phyloP scores from a whole-genome alignment of 768 basidiomycete genomes.

The Galerina sulciceps region DNA sequence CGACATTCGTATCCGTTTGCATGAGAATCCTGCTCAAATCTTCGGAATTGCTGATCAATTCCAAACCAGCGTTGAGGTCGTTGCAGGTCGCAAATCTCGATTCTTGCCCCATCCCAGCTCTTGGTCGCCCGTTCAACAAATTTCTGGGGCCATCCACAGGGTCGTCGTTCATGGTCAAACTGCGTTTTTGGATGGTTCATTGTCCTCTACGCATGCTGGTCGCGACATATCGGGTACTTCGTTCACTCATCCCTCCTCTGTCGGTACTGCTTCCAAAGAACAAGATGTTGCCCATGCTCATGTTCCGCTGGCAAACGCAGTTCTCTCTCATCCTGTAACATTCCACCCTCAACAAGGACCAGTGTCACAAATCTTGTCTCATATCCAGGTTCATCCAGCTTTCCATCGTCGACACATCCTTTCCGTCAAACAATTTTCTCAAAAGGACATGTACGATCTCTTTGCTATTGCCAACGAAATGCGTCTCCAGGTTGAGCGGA shows the following conservation, averaged over 20 bases:
- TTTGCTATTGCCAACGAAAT: constrained; percentile 97
- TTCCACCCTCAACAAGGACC: constrained; percentile 34
- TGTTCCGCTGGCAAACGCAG: constrained; percentile 28
- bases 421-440: constrained; percentile 90
- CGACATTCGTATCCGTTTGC: constrained; percentile 79
- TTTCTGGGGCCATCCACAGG: constrained; percentile 78
- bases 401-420: constrained; percentile 95
- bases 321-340: constrained; percentile 23
- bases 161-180: constrained; percentile 92
- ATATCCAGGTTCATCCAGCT: constrained; percentile 71
- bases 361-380: constrained; percentile 45
- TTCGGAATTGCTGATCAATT: constrained; percentile 88
- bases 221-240: constrained; percentile 73
- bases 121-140: constrained; percentile 87
- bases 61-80: constrained; percentile 91
- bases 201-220: constrained; percentile 63
- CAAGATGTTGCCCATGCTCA: constrained; percentile 22
- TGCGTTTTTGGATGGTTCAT: constrained; percentile 82
- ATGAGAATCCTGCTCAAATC: constrained; percentile 92
- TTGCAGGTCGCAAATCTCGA: constrained; percentile 73
- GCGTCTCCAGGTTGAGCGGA: constrained; percentile 93
- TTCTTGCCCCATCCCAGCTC: constrained; percentile 52
- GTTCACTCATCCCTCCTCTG: constrained; percentile 29
- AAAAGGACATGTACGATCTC: constrained; percentile 88
- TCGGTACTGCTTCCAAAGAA: constrained; percentile 36